These are phyloP conservation scores for Echites panduratus DNA, from an alignment of 257 asterid species.

Conservation along the genomic window DNA sequence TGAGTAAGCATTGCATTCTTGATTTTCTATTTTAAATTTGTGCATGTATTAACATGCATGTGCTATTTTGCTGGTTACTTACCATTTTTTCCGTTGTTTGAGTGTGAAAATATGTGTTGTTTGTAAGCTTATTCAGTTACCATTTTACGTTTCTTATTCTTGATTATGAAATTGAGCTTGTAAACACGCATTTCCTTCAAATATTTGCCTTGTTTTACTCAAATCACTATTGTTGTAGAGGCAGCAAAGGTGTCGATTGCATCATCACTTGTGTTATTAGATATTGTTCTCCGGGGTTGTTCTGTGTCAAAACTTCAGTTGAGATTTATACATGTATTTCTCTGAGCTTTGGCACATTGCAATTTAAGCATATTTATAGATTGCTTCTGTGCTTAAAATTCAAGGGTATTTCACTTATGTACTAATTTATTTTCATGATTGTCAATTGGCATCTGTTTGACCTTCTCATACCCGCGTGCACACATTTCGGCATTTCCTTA, in stretches of 20 bases:
- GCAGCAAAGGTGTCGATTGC: neutral
- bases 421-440: neutral
- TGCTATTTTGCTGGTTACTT: neutral
- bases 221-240: neutral
- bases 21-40: neutral
- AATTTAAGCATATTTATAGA: neutral
- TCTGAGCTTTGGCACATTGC: neutral
- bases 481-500: neutral
- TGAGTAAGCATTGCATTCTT: slow-evolving; percentile 21
- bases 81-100: neutral
- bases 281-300: neutral
- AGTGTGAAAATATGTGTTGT: neutral
- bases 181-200: neutral
- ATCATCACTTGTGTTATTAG: neutral
- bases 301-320: neutral
- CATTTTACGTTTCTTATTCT: neutral
- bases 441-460: neutral
- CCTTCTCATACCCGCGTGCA: neutral
- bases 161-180: neutral
- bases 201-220: neutral
- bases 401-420: neutral
- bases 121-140: neutral
- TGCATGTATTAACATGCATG: slow-evolving; percentile 23
- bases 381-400: neutral
- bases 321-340: neutral